These are phyloP conservation scores for Chaetomium tenue DNA, from an alignment of 495 filamentous ascomycete species.

Conservation along the genomic window DNA sequence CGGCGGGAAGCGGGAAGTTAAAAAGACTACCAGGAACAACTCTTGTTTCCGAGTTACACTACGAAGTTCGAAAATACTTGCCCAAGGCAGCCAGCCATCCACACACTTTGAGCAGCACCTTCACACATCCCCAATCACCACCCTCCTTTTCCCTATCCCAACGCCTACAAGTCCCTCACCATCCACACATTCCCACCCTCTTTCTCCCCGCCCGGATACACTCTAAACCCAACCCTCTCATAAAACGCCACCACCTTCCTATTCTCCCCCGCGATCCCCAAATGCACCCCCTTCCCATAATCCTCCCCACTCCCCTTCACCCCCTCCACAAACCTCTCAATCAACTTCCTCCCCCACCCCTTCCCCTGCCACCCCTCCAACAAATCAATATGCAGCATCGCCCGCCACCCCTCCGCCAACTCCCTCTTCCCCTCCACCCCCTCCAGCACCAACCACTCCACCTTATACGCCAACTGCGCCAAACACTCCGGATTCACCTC, in stretches of 20 bases:
- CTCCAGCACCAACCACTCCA: conserved; percentile 35
- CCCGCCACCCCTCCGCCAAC: conserved; percentile 33
- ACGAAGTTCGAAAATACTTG: no score
- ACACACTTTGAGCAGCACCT: no score
- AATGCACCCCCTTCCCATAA: conserved; percentile 37
- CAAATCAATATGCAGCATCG: conserved; percentile 47
- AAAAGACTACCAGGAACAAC: no score
- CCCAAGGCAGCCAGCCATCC: no score
- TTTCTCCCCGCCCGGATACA: conserved; percentile 36
- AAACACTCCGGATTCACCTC: conserved; percentile 31
- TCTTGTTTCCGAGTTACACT: no score
- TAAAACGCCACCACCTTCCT: conserved; percentile 46
- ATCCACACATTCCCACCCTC: conserved; percentile 40
- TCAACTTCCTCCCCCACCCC: conserved; percentile 42
- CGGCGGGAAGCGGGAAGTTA: no score
- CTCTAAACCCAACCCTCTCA: conserved; percentile 42
- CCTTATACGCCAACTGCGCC: conserved; percentile 39
- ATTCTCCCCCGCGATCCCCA: conserved; percentile 45
- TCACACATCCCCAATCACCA: no score
- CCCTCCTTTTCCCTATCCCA: neutral
- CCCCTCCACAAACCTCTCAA: conserved; percentile 37
- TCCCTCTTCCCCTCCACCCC: conserved; percentile 35
- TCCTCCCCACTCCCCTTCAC: conserved; percentile 33
- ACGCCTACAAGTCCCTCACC: conserved; percentile 37
- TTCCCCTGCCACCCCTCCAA: conserved; percentile 35